Evolutionary conservation across 768 basidiomycete species (phyloP).

Genomic region (Fomitopsis pulvina): DNA sequence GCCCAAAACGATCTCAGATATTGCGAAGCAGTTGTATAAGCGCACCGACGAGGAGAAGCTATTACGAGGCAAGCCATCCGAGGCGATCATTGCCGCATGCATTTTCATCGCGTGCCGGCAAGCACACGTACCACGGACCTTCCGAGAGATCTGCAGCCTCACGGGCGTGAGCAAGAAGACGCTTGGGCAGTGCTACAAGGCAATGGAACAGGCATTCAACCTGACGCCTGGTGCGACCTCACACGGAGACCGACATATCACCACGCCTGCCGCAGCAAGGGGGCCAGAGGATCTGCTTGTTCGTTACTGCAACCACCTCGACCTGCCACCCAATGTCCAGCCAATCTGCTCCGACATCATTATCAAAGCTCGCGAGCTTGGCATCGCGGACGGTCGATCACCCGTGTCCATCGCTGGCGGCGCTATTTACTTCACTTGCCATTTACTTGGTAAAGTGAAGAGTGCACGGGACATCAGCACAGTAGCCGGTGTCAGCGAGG

Average conservation of each 20-base stretch:
- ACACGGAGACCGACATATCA: slow-evolving; percentile 23
- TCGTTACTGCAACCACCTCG: slow-evolving; percentile 93
- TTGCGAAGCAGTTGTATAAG: slow-evolving; percentile 96
- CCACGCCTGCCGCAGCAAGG: slow-evolving; percentile 41
- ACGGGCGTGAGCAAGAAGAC: slow-evolving; percentile 94
- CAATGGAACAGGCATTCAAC: slow-evolving; percentile 84
- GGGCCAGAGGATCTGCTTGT: slow-evolving; percentile 84
- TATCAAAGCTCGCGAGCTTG: slow-evolving; percentile 68
- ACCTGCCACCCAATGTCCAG: slow-evolving; percentile 76
- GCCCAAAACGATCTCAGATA: slow-evolving; percentile 89
- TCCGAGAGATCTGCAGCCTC: slow-evolving; percentile 91
- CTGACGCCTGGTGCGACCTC: slow-evolving; percentile 76
- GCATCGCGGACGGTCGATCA: slow-evolving; percentile 88
- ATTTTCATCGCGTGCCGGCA: slow-evolving; percentile 97
- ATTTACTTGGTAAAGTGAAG: slow-evolving; percentile 69
- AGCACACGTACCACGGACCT: slow-evolving; percentile 92
- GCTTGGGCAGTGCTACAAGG: slow-evolving; percentile 89
- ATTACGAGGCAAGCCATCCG: slow-evolving; percentile 83
- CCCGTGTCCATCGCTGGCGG: slow-evolving; percentile 99
- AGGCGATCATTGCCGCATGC: slow-evolving; percentile 94
- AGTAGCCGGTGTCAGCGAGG: slow-evolving; percentile 92
- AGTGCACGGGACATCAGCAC: slow-evolving; percentile 79
- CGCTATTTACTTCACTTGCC: slow-evolving; percentile 89
- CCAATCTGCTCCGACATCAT: slow-evolving; percentile 81
- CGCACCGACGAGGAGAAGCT: slow-evolving; percentile 95